Evolutionary conservation across 2,329 filamentous ascomycete species (phyloP), one percentile per base, ranked within the genome.

Genomic region (Teratosphaeria viscida): DNA sequence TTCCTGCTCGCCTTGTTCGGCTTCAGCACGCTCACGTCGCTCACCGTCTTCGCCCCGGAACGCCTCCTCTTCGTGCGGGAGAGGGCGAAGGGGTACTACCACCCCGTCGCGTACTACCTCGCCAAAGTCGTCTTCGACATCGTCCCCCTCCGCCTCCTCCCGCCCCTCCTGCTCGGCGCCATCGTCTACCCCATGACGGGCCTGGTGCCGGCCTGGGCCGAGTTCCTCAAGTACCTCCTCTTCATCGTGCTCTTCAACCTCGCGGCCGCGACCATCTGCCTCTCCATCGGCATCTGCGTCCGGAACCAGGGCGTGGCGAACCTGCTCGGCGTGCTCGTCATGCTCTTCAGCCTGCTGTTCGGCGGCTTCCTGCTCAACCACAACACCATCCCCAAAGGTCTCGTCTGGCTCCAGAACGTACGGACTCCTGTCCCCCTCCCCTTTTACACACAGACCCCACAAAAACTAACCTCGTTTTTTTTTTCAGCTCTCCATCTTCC

Each of bases 151-250:
- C 85, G 94, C 55, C 86, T 99, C 59, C 87, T 99, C 55, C 94
- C 94, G 5, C 94, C 94, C 0, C 88, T 97, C 62, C 87, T 99
- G 61, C 94, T 97, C 83, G 94, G 92, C 16, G 85, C 90, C 34
- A 97, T 99, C 63, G 85, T 99, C 26, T 99, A 99, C 72, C 94
- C 94, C 0, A 99, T 99, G 94, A 96, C 92, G 0, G 94, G 94
- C 2, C 80, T 99, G 14, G 86, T 95, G 26, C 84, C 94, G 0
- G 87, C 91, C 59, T 86, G 85, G 72, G 78, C 83, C 1, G 88
- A 96, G 70, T 99, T 99, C 74, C 82, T 92, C 72, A 90, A 88
- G 65, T 99, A 99, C 71, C 84, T 97, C 65, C 79, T 96, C 3
- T 90, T 97, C 58, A 79, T 99, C 53, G 90, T 97, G 0, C 81